phyloP scores from a whole-genome alignment of 2,329 filamentous ascomycete genomes.

The Davidsoniella australis region DNA sequence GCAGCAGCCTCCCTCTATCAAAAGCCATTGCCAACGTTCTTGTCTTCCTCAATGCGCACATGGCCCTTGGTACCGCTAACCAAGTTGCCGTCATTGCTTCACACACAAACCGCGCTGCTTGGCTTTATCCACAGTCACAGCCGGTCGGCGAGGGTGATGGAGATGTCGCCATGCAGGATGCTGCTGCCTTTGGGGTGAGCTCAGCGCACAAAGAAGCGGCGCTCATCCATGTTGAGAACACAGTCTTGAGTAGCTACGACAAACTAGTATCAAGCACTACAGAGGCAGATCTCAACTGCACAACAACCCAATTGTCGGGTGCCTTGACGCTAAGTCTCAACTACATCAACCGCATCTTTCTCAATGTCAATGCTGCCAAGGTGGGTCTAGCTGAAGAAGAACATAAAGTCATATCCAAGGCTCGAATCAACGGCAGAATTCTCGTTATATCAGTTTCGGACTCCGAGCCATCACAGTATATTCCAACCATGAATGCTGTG shows the following conservation, averaged over 20 bases:
- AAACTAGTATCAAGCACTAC: constrained; percentile 56
- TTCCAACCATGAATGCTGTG: constrained; percentile 95
- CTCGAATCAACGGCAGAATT: constrained; percentile 42
- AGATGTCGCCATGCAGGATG: constrained; percentile 42
- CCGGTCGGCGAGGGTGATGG: constrained; percentile 22
- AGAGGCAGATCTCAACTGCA: constrained; percentile 45
- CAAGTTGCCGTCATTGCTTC: constrained; percentile 83
- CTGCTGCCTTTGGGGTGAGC: constrained; percentile 19
- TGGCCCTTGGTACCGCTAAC: constrained; percentile 86
- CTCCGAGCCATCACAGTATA: constrained; percentile 76
- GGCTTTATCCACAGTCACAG: constrained; percentile 58
- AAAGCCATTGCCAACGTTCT: constrained; percentile 76
- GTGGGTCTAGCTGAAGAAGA: constrained; percentile 23
- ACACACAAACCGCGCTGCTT: constrained; percentile 70
- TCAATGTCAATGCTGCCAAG: constrained; percentile 35
- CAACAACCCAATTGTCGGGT: constrained; percentile 76
- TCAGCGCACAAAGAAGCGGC: constrained; percentile 81
- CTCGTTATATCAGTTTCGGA: constrained; percentile 81
- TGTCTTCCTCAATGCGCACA: constrained; percentile 91
- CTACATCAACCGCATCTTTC: constrained; percentile 71
- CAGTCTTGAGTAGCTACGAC: constrained; percentile 57
- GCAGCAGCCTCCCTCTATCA: constrained; percentile 58
- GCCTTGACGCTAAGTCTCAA: constrained; percentile 78
- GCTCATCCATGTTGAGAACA: constrained; percentile 72
- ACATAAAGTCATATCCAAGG: constrained; percentile 31